Base-by-base conservation (phyloP, 2,329 filamentous ascomycete species). In the Mycogone perniciosa region DNA sequence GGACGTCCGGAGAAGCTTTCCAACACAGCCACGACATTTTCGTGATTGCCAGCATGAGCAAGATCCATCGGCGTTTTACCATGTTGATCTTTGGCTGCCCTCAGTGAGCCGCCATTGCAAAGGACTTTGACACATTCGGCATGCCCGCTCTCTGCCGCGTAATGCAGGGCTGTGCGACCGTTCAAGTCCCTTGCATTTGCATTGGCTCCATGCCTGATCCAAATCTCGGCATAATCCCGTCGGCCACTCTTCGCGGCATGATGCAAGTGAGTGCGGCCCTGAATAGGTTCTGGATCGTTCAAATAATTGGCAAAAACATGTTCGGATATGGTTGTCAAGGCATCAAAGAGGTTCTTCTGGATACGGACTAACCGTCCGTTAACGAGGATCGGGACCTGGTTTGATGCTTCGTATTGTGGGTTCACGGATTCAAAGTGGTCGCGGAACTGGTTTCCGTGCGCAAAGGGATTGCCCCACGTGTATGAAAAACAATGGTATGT, bases 401-500 rank as follows among this genome's bases (percentile, higher is more conserved):
- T 54, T 7, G 46, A 42, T 8, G 52, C 33, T 3, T 45, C 33
- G 42, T 61, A 62, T 10, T 56, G 20, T 1, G 40, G 11, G 7
- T 43, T 43, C 2, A 53, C 57, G 1, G 52, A 43, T 9, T 56
- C 45, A 45, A 57, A 62, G 10, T 56, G 50, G 3, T 48, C 50
- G 26, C 46, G 11, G 2, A 58, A 59, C 7, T 48, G 53, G 29
- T 50, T 53, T 2, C 60, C 59, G 39, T 60, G 55, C 7, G 59
- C 56, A 44, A 56, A 55, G 7, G 59, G 60, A 39, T 60, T 61
- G 7, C 60, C 58, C 60, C 60, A 62, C 2, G 59, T 62, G 38
- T 60, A 62, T 27, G 60, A 62, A 5, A 62, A 46, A 41, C 60
- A 62, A 41, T 56, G 52, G 31, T 58, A 62, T 5, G 41, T 52